phyloP scores from a whole-genome alignment of 257 asterid species.

The Fraxinus quadrangulata region DNA sequence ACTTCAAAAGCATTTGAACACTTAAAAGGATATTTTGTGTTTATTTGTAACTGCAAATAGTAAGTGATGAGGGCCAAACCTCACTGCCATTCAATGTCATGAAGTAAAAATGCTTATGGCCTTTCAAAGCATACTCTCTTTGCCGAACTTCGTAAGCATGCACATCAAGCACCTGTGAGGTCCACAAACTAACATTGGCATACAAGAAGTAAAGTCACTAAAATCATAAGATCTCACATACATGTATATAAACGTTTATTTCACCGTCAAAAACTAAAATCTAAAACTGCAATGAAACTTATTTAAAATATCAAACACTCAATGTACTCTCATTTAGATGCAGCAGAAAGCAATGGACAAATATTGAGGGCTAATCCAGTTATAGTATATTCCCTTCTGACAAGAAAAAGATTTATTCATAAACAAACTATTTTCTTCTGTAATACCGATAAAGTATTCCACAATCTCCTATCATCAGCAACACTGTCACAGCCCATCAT shows the following conservation, averaged over 20 bases:
- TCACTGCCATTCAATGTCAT: constrained; percentile 93
- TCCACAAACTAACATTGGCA: constrained; percentile 24
- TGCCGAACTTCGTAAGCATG: constrained; percentile 84
- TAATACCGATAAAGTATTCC: not conserved
- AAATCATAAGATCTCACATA: not conserved
- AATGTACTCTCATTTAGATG: not conserved
- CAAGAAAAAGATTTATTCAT: not conserved
- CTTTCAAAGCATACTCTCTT: constrained; percentile 71
- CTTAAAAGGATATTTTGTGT: constrained; percentile 6
- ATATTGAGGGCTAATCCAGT: not conserved
- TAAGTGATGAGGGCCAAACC: constrained; percentile 48
- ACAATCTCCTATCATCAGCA: not conserved
- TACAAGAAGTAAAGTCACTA: constrained; percentile 13
- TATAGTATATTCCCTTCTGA: not conserved
- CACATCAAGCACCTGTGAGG: constrained; percentile 81
- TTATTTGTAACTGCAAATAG: constrained; percentile 15
- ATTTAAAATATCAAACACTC: not conserved
- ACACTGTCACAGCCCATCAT: not conserved
- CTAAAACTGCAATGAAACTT: not conserved
- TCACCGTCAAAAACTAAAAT: not conserved
- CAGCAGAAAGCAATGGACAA: not conserved
- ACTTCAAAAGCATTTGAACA: constrained; percentile 3
- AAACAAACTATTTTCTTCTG: not conserved
- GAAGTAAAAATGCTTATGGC: constrained; percentile 92
- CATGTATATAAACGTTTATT: not conserved